A percentile compares a stretch with the other conserved stretches of the same genome.
phyloP scores from a whole-genome alignment of 768 basidiomycete genomes.

The Tephrocybe sp. region DNA sequence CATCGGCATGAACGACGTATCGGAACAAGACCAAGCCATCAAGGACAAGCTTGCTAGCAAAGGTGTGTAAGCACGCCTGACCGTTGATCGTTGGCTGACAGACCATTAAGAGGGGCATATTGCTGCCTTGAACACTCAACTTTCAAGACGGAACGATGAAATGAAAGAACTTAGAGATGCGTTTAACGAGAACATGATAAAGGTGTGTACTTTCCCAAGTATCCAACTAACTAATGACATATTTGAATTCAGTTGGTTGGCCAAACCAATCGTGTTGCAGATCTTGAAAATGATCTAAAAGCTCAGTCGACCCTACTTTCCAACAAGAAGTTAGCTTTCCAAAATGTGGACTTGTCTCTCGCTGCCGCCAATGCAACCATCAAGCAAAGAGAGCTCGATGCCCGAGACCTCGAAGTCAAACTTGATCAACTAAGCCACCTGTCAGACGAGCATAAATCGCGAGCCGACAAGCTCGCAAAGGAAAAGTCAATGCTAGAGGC shows the following conservation, averaged over 20 bases:
- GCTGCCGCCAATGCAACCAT: slow-evolving; percentile 47
- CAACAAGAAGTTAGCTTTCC: slow-evolving; percentile 50
- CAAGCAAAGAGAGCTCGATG: slow-evolving; percentile 48
- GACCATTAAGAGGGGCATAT: slow-evolving; percentile 42
- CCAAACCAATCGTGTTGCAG: slow-evolving; percentile 56
- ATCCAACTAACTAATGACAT: slow-evolving; percentile 10
- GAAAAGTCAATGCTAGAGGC: slow-evolving; percentile 59
- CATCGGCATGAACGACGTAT: slow-evolving; percentile 45
- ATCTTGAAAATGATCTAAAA: slow-evolving; percentile 51
- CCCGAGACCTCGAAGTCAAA: slow-evolving; percentile 54
- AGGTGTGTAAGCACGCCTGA: slow-evolving; percentile 31
- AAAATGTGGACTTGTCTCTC: slow-evolving; percentile 54
- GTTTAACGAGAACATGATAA: slow-evolving; percentile 46
- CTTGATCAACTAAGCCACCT: slow-evolving; percentile 55
- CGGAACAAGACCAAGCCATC: slow-evolving; percentile 44
- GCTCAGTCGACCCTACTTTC: slow-evolving; percentile 56
- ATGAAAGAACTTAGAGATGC: slow-evolving; percentile 41
- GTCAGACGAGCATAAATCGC: slow-evolving; percentile 46
- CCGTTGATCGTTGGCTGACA: slow-evolving; percentile 8
- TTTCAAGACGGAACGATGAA: slow-evolving; percentile 40
- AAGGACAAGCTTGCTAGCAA: slow-evolving; percentile 51
- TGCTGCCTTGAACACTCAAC: slow-evolving; percentile 44
- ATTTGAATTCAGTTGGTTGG: slow-evolving; percentile 45
- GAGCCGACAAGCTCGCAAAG: slow-evolving; percentile 47
- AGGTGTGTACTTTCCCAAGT: slow-evolving; percentile 32